phyloP scores from a whole-genome alignment of 116 monocot genomes.

The Iris pallida region DNA sequence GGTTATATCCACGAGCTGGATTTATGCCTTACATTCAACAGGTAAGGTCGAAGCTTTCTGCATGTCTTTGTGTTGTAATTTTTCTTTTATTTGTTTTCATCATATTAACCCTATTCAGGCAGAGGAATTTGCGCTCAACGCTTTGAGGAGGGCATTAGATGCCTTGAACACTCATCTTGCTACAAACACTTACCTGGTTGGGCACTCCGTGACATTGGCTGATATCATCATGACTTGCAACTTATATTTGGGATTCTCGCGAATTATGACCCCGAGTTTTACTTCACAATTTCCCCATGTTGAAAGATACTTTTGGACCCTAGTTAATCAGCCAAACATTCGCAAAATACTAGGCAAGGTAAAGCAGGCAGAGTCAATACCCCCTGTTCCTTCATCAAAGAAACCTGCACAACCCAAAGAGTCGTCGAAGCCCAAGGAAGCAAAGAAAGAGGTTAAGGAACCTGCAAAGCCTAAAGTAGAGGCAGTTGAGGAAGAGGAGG shows the following conservation, averaged over 20 bases:
- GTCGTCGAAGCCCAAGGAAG: slow-evolving; percentile 49
- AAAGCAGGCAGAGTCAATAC: slow-evolving; percentile 62
- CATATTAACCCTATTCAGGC: slow-evolving; percentile 25
- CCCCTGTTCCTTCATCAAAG: slow-evolving; percentile 38
- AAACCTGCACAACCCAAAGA: slow-evolving; percentile 47
- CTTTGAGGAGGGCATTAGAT: slow-evolving; percentile 61
- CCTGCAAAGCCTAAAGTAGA: slow-evolving; percentile 40
- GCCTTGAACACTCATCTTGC: slow-evolving; percentile 68
- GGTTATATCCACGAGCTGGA: slow-evolving; percentile 76
- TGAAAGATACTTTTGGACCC: slow-evolving; percentile 87
- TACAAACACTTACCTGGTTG: slow-evolving; percentile 76
- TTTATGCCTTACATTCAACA: slow-evolving; percentile 33
- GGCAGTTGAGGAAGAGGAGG: slow-evolving; percentile 53
- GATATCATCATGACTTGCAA: slow-evolving; percentile 80
- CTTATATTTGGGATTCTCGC: slow-evolving; percentile 39
- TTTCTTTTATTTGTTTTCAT: not conserved
- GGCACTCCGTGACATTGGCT: slow-evolving; percentile 68
- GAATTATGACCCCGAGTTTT: slow-evolving; percentile 70
- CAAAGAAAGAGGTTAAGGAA: slow-evolving; percentile 24
- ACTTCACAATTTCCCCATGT: slow-evolving; percentile 85
- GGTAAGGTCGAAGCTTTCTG: slow-evolving; percentile 24
- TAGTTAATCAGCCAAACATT: slow-evolving; percentile 82
- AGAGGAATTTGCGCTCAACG: slow-evolving; percentile 55
- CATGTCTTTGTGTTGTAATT: not conserved
- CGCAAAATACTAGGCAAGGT: slow-evolving; percentile 56